These are phyloP conservation scores for Penicillium daleae DNA, from an alignment of 495 filamentous ascomycete species.

Conservation along the genomic window DNA sequence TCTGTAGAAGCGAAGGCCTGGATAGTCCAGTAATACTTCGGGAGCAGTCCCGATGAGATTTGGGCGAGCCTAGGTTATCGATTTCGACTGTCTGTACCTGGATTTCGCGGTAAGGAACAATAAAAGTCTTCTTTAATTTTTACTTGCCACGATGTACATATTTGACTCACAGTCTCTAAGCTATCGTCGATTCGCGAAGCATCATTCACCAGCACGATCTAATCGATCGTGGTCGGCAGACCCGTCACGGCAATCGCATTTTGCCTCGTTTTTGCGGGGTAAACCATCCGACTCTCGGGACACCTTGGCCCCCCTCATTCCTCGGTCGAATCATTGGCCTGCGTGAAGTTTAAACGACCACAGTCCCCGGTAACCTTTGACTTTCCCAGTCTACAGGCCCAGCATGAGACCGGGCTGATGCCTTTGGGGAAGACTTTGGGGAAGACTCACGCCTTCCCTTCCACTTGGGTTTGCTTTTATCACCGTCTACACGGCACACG, in stretches of 20 bases:
- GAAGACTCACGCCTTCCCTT: neutral
- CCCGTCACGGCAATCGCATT: neutral
- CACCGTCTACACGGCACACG: neutral
- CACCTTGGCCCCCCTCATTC: neutral
- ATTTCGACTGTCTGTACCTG: too few relatives aligned
- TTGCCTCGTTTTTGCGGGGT: constrained; percentile 3
- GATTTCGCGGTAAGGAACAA: too few relatives aligned
- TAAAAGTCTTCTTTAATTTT: neutral
- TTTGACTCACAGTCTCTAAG: neutral
- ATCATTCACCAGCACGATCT: neutral
- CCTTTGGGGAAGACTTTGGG: neutral
- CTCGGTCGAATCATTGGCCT: neutral
- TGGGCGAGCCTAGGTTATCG: too few relatives aligned
- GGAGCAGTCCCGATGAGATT: too few relatives aligned
- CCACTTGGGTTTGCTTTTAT: neutral
- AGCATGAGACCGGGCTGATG: neutral
- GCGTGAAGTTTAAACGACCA: neutral
- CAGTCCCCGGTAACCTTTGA: neutral
- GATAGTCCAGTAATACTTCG: too few relatives aligned
- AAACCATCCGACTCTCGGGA: neutral
- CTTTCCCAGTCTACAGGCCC: neutral
- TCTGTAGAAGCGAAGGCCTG: too few relatives aligned
- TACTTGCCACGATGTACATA: neutral
- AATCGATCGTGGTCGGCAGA: neutral
- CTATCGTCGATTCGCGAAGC: neutral